These are phyloP conservation scores for Quercus variabilis DNA, from an alignment of 306 rosid genomes.

Conservation along the genomic window DNA sequence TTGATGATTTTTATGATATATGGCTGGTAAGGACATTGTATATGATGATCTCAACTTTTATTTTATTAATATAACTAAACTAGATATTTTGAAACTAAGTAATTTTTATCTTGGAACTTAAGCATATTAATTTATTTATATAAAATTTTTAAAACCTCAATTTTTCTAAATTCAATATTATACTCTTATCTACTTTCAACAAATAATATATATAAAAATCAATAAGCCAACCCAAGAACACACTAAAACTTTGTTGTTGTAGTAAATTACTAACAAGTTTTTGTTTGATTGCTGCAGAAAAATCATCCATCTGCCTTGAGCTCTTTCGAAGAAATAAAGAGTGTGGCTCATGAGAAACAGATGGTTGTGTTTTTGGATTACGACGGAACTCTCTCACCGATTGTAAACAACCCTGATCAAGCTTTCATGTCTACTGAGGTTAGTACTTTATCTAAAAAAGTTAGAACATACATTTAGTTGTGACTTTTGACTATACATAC, in stretches of 20 bases:
- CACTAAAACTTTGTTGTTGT: background rate
- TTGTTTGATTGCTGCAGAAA: conserved; percentile 19
- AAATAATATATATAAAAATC: background rate
- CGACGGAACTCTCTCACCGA: conserved; percentile 59
- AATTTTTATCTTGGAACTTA: no score
- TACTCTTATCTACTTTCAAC: background rate
- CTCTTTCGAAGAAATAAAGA: conserved; percentile 49
- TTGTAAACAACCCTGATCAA: conserved; percentile 45
- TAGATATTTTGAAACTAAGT: no score
- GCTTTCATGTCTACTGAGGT: conserved; percentile 52
- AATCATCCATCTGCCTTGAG: conserved; percentile 50
- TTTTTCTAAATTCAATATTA: no score
- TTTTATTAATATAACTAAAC: no score
- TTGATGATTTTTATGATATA: conserved; percentile 26
- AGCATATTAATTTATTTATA: no score
- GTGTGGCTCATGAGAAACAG: conserved; percentile 32
- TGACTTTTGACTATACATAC: background rate
- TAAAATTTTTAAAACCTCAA: no score
- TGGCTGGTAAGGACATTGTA: conserved; percentile 42
- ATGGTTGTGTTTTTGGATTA: conserved; percentile 56
- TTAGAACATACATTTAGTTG: no score
- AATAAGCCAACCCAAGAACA: background rate
- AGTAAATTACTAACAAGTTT: background rate
- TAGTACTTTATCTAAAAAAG: background rate
- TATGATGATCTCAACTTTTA: no score